Evolutionary conservation across 352 stramenopile genomes (phyloP).

Genomic region (Globisporangium irregulare): DNA sequence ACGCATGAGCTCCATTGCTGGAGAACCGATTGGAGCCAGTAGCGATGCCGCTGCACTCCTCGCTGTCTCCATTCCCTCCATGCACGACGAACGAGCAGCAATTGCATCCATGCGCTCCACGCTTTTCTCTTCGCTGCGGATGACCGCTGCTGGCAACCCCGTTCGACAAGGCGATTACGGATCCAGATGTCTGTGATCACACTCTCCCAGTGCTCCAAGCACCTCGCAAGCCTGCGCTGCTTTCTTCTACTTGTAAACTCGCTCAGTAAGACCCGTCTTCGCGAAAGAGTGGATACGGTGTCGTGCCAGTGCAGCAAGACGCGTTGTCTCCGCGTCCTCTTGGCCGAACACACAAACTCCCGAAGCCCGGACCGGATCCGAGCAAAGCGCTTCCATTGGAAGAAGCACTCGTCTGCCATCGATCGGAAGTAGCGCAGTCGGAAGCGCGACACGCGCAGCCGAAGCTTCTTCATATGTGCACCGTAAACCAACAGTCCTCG

Average conservation of each 20-base stretch:
- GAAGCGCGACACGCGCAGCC: conserved; percentile 18
- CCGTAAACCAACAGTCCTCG: conserved; percentile 5
- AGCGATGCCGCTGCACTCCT: neutral
- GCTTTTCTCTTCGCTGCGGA: neutral
- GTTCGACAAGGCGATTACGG: conserved; percentile 23
- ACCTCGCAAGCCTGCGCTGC: conserved; percentile 10
- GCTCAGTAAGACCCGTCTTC: conserved; percentile 11
- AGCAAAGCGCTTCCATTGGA: conserved; percentile 19
- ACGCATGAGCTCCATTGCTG: neutral
- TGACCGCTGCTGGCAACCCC: conserved; percentile 20
- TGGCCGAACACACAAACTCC: conserved; percentile 2
- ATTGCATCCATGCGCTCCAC: conserved; percentile 19
- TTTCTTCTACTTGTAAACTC: conserved; percentile 14
- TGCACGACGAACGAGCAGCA: conserved; percentile 13
- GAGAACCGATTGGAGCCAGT: conserved; percentile 6
- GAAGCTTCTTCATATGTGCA: conserved; percentile 8
- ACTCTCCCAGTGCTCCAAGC: conserved; percentile 48
- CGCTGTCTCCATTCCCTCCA: conserved; percentile 11
- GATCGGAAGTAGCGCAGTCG: conserved; percentile 26
- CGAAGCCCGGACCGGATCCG: conserved; percentile 14
- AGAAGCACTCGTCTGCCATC: conserved; percentile 27
- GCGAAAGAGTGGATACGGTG: neutral
- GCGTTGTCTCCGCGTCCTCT: neutral
- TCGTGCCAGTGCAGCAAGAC: conserved; percentile 1
- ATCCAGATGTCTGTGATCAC: conserved; percentile 49